phyloP scores from a whole-genome alignment of 2,329 filamentous ascomycete species.

The Claviceps capensis region DNA sequence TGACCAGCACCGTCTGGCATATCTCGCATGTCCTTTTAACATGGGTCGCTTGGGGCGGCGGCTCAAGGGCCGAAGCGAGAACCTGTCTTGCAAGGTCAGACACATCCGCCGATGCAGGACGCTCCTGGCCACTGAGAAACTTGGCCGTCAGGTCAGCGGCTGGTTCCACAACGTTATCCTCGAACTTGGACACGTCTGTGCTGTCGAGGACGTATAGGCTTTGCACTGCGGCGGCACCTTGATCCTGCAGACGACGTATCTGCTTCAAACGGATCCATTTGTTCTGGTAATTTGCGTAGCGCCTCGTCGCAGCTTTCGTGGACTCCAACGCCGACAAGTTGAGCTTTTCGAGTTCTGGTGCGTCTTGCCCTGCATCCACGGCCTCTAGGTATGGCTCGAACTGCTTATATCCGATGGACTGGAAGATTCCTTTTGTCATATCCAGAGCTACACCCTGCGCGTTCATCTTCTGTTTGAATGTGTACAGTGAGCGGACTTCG shows the following conservation, averaged over 20 bases:
- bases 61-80: constrained; percentile 34
- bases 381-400: constrained; percentile 58
- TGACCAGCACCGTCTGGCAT: constrained; percentile 52
- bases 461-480: constrained; percentile 22
- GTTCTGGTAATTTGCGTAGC: constrained; percentile 75
- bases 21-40: constrained; percentile 53
- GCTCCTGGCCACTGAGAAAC: constrained; percentile 45
- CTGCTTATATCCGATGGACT: constrained; percentile 93
- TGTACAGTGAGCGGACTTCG: constrained; percentile 33
- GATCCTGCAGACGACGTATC: constrained; percentile 49
- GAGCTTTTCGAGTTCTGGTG: constrained; percentile 36
- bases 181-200: constrained; percentile 51
- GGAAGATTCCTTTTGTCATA: constrained; percentile 76
- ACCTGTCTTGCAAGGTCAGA: constrained; percentile 37
- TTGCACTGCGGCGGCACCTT: constrained; percentile 33
- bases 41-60: constrained; percentile 37
- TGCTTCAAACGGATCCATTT: constrained; percentile 81
- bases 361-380: constrained; percentile 15
- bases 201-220: constrained; percentile 72
- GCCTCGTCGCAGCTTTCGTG: constrained; percentile 70
- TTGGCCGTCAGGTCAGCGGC: constrained; percentile 46
- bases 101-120: constrained; percentile 36
- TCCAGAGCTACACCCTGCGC: constrained; percentile 46
- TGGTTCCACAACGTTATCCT: constrained; percentile 47
- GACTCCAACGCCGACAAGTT: constrained; percentile 51